Evolutionary conservation across 2,329 filamentous ascomycete species (phyloP).

Genomic region (Bimuria novae-zelandiae): DNA sequence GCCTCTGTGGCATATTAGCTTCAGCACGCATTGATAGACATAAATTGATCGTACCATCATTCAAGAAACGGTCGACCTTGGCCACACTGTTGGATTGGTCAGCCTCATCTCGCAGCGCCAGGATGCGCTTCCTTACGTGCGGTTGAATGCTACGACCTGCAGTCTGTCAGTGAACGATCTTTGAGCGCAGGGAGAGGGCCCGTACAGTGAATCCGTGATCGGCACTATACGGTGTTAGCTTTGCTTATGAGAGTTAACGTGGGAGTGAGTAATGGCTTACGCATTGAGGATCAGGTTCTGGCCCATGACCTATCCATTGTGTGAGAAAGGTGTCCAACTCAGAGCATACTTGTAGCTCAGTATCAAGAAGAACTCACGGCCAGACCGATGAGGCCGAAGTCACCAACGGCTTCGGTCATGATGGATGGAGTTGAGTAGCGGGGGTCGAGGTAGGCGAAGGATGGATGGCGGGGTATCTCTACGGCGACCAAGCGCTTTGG

Average conservation of each 20-base stretch:
- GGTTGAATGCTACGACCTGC: conserved; percentile 88
- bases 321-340: conserved; percentile 25
- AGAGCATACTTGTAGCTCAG: background rate
- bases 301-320: conserved; percentile 48
- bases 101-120: conserved; percentile 17
- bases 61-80: conserved; percentile 95
- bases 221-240: conserved; percentile 45
- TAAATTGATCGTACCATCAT: conserved; percentile 57
- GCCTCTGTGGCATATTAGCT: conserved; percentile 49
- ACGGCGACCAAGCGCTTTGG: conserved; percentile 38
- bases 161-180: conserved; percentile 21
- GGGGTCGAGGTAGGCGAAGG: conserved; percentile 10
- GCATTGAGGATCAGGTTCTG: conserved; percentile 62
- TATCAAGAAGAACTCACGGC: conserved; percentile 41
- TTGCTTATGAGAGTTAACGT: conserved; percentile 17
- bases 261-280: conserved; percentile 36
- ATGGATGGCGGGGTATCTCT: conserved; percentile 34
- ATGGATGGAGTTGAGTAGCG: conserved; percentile 25
- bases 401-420: conserved; percentile 51
- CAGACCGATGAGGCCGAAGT: conserved; percentile 60
- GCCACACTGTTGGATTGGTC: conserved; percentile 60
- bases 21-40: conserved; percentile 49
- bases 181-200: background rate
- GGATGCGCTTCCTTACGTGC: conserved; percentile 60
- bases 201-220: conserved; percentile 75